Percentiles rank a stretch among this genome's conserved stretches.
These are phyloP conservation scores for Penicillium sp. DNA, from an alignment of 2,329 filamentous ascomycete genomes.

Conservation along the genomic window DNA sequence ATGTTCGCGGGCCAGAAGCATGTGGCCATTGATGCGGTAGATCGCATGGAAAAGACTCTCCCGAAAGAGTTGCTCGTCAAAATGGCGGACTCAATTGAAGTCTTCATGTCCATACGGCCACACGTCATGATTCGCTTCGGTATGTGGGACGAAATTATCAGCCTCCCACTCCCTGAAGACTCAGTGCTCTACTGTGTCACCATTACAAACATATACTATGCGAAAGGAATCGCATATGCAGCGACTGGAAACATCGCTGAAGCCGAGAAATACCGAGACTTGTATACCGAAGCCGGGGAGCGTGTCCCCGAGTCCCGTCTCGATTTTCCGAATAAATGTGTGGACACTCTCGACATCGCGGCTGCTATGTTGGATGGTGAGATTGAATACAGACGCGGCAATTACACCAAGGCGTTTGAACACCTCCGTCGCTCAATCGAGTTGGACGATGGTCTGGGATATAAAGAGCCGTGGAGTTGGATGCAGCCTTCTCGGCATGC, in stretches of 20 bases:
- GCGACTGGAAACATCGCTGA: conserved; percentile 55
- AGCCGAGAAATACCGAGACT: conserved; percentile 53
- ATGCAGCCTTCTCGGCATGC: conserved; percentile 74
- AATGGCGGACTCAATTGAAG: conserved; percentile 78
- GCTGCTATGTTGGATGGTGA: conserved; percentile 70
- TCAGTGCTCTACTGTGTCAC: conserved; percentile 65
- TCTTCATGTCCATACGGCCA: conserved; percentile 65
- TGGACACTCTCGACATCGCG: conserved; percentile 63
- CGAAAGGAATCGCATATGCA: conserved; percentile 65
- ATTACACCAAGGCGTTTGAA: conserved; percentile 59
- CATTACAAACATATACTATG: conserved; percentile 67
- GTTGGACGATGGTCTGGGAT: conserved; percentile 64
- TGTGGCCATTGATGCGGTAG: conserved; percentile 62
- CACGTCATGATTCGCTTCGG: conserved; percentile 75
- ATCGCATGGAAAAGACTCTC: conserved; percentile 60
- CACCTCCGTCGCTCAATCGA: conserved; percentile 58
- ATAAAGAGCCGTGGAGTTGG: conserved; percentile 77
- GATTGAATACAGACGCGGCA: conserved; percentile 65
- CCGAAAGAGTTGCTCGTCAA: conserved; percentile 66
- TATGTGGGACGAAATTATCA: conserved; percentile 65
- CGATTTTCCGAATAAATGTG: conserved; percentile 67
- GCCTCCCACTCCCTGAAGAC: conserved; percentile 58
- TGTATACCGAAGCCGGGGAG: conserved; percentile 54
- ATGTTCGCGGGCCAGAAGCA: conserved; percentile 71
- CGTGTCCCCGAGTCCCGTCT: conserved; percentile 60